Evolutionary conservation across 23 red algal species (phyloP), one percentile per base, ranked within the genome.

Genomic region (Cyanidioschyzon merolae): DNA sequence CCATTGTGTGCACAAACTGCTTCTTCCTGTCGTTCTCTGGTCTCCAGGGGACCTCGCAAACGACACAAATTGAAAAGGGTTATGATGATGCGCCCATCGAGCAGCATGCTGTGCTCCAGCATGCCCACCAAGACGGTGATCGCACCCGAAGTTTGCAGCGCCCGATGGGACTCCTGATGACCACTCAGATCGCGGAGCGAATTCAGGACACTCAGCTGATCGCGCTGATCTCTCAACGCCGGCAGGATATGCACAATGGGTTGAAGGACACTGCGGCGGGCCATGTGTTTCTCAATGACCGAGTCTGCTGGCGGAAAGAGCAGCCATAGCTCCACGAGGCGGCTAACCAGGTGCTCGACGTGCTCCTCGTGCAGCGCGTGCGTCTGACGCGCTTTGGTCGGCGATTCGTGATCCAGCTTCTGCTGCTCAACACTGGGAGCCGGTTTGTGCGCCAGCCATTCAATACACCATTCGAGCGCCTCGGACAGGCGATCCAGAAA

Each of bases 1-100:
- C 63, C 63, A 35, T 71, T 32, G 7, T 71, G 63, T 7, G 90
- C 86, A 31, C 63, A 26, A 12, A 77, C 86, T 0, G 83, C 86
- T 12, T 79, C 83, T 39, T 95, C 90, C 76, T 95, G 90, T 39
- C 90, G 85, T 27, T 68, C 76, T 17, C 80, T 68, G n/a, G 86
- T 86, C 34, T 89, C 90, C 57, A 86, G 79, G 25, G 63, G 63
- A 7, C 63, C 63, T 3, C 63, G 63, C 63, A 71, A 71, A 27
- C 63, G 63, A 71, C 85, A 95, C 58, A 95, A 67, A 74, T 89
- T 86, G 57, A 83, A 84, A 7, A 95, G 75, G 25, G 85, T 86
- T 16, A 83, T 86, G 41, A 95, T 89, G 75, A 95, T 83, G 50
- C 83, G 83, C 37, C 83, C 68, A 39, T 77, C 59, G 21, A 83